A percentile compares a stretch with the other conserved stretches of the same genome.
phyloP scores from a whole-genome alignment of 441 rosid genomes.

The Populus hybrid region DNA sequence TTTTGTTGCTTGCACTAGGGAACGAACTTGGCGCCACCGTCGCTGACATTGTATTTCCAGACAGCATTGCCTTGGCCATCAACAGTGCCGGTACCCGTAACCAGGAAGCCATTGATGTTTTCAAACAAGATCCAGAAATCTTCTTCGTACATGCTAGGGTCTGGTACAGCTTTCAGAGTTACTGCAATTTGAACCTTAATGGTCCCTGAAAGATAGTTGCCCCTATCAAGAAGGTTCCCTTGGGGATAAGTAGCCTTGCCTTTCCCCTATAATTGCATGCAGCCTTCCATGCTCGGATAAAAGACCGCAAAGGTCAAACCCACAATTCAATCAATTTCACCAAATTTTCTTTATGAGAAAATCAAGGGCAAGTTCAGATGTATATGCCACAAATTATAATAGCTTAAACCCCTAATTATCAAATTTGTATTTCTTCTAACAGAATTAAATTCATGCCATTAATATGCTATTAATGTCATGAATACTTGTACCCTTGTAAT shows the following conservation, averaged over 20 bases:
- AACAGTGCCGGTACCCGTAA: slow-evolving; percentile 44
- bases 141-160: slow-evolving; percentile 29
- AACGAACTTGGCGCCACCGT: slow-evolving; percentile 25
- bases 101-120: slow-evolving; percentile 33
- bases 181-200: slow-evolving; percentile 38
- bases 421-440: background rate
- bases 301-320: slow-evolving; percentile 24
- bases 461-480: no score
- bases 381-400: background rate
- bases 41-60: slow-evolving; percentile 48
- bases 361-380: background rate
- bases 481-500: no score
- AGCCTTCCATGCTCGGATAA: slow-evolving; percentile 43
- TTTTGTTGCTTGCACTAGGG: slow-evolving; percentile 46
- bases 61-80: slow-evolving; percentile 53
- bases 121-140: slow-evolving; percentile 49
- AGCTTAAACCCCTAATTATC: background rate
- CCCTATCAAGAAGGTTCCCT: slow-evolving; percentile 38
- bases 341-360: background rate
- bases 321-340: background rate
- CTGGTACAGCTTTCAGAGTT: slow-evolving; percentile 37
- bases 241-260: slow-evolving; percentile 45
- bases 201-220: slow-evolving; percentile 48
- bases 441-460: no score
- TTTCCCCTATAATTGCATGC: slow-evolving; percentile 37